phyloP scores from a whole-genome alignment of 2,329 filamentous ascomycete species.

The Ploettnerulaceae sp. region DNA sequence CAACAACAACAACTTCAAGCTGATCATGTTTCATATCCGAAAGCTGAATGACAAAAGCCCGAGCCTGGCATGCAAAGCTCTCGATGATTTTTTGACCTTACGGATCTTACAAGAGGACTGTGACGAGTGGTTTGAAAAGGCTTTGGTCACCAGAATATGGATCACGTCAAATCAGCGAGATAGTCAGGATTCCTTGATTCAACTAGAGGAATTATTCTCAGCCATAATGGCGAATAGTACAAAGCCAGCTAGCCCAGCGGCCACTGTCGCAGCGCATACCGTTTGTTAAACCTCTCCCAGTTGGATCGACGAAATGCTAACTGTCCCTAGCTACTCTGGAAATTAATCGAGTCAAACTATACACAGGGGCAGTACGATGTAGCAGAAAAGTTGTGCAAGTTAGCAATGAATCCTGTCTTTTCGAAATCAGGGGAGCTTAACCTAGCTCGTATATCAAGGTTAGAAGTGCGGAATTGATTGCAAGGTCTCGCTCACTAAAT shows the following conservation, averaged over 20 bases:
- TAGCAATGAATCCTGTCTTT: conserved; percentile 65
- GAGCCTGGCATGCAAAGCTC: conserved; percentile 42
- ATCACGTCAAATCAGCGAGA: conserved; percentile 50
- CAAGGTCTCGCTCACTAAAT: background rate
- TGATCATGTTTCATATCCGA: conserved; percentile 63
- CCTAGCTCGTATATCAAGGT: conserved; percentile 64
- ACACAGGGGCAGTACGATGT: conserved; percentile 46
- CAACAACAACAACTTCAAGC: conserved; percentile 58
- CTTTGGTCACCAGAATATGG: conserved; percentile 63
- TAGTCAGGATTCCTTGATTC: conserved; percentile 34
- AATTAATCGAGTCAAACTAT: conserved; percentile 59
- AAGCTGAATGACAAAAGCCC: conserved; percentile 55
- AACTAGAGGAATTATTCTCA: conserved; percentile 42
- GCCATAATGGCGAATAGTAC: conserved; percentile 42
- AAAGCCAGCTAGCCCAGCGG: conserved; percentile 50
- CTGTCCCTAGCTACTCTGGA: conserved; percentile 68
- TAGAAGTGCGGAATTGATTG: background rate
- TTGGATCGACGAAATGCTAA: conserved; percentile 18
- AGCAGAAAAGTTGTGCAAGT: conserved; percentile 65
- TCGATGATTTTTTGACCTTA: conserved; percentile 61
- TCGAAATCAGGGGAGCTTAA: conserved; percentile 60
- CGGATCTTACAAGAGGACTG: conserved; percentile 48
- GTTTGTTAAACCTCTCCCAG: conserved; percentile 39
- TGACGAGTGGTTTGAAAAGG: conserved; percentile 61
- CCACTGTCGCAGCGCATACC: conserved; percentile 63